These are phyloP conservation scores for Nectriaceae sp. DNA, from an alignment of 2,329 filamentous ascomycete genomes.

Conservation along the genomic window DNA sequence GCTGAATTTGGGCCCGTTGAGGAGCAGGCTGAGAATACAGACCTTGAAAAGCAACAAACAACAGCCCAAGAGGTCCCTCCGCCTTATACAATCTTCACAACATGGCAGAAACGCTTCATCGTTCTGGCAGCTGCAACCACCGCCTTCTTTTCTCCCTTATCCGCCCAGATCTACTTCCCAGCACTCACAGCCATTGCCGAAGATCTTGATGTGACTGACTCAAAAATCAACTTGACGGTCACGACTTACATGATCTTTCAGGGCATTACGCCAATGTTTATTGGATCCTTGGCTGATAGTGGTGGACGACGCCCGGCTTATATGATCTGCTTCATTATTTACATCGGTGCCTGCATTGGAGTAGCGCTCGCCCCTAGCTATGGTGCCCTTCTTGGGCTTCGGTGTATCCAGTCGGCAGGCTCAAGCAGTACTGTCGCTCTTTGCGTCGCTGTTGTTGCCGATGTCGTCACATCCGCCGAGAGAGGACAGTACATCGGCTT, in stretches of 20 bases:
- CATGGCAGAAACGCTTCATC: slow-evolving; percentile 43
- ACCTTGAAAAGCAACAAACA: slow-evolving; percentile 17
- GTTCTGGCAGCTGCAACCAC: slow-evolving; percentile 40
- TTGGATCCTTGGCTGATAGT: slow-evolving; percentile 57
- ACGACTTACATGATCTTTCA: slow-evolving; percentile 63
- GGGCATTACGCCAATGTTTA: slow-evolving; percentile 58
- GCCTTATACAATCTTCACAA: slow-evolving; percentile 41
- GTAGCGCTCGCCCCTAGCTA: slow-evolving; percentile 53
- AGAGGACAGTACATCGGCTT: slow-evolving; percentile 61
- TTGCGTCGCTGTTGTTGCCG: slow-evolving; percentile 59
- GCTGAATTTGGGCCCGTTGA: neutral
- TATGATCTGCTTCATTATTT: slow-evolving; percentile 53
- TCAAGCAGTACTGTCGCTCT: slow-evolving; percentile 62
- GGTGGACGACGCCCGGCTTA: slow-evolving; percentile 57
- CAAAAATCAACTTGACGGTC: slow-evolving; percentile 51
- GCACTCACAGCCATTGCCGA: slow-evolving; percentile 50
- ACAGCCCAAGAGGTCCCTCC: slow-evolving; percentile 7
- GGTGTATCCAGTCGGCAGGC: slow-evolving; percentile 59
- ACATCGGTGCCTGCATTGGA: slow-evolving; percentile 55
- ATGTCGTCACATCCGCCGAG: slow-evolving; percentile 63
- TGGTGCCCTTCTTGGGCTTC: slow-evolving; percentile 51
- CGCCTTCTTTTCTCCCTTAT: slow-evolving; percentile 49
- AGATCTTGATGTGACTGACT: slow-evolving; percentile 45
- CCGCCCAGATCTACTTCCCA: slow-evolving; percentile 56
- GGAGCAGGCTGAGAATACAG: neutral